Evolutionary conservation across 495 filamentous ascomycete genomes (phyloP).

Genomic region (Trichoderma orchidacearum): DNA sequence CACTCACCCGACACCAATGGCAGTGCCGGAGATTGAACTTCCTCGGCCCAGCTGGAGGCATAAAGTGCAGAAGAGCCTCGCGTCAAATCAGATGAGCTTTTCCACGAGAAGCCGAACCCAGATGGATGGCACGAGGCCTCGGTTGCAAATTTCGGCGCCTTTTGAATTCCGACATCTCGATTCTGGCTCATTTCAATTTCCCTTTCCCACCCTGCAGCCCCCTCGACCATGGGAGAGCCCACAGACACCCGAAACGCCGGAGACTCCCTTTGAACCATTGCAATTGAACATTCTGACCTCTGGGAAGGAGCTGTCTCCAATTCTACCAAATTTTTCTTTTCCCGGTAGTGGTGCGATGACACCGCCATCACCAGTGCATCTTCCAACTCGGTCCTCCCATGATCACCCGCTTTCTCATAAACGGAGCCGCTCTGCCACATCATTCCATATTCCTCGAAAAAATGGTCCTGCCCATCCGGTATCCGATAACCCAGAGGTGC

Average conservation of each 20-base stretch:
- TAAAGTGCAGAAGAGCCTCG: constrained; percentile 19
- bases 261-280: constrained; percentile 47
- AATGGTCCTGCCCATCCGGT: constrained; percentile 17
- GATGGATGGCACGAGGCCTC: constrained; percentile 20
- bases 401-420: constrained; percentile 22
- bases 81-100: constrained; percentile 17
- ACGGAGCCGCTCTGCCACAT: constrained; percentile 31
- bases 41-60: constrained; percentile 13
- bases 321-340: constrained; percentile 35
- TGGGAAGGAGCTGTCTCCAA: constrained; percentile 51
- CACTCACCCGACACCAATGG: constrained; percentile 17
- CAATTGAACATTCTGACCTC: constrained; percentile 63
- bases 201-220: constrained; percentile 8
- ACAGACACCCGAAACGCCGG: constrained; percentile 9
- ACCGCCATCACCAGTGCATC: constrained; percentile 26
- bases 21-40: constrained; percentile 14
- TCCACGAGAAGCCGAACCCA: constrained; percentile 18
- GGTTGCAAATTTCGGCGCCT: constrained; percentile 32
- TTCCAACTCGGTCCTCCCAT: constrained; percentile 17
- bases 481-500: constrained; percentile 9
- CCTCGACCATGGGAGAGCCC: constrained; percentile 6
- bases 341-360: constrained; percentile 23
- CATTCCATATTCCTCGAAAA: constrained; percentile 37
- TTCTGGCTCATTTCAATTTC: constrained; percentile 32
- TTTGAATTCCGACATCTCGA: constrained; percentile 36